These are phyloP conservation scores for Thielaviopsis musarum DNA, from an alignment of 2,329 filamentous ascomycete species.

Conservation along the genomic window DNA sequence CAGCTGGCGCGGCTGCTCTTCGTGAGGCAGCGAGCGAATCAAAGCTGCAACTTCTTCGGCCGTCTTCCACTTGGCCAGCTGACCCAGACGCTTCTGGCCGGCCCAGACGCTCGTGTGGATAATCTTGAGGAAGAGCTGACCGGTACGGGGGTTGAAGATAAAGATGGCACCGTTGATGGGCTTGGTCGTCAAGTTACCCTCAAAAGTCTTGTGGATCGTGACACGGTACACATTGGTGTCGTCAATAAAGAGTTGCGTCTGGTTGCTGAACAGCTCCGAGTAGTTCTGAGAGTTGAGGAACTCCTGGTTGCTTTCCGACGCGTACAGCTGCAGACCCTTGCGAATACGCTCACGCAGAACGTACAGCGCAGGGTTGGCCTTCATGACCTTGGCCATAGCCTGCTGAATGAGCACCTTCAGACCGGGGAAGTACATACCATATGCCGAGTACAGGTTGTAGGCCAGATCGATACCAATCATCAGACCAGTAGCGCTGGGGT, in stretches of 20 bases:
- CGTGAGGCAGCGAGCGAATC: conserved; percentile 85
- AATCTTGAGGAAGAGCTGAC: conserved; percentile 95
- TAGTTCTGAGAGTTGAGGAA: conserved; percentile 99
- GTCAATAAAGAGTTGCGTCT: conserved; percentile 96
- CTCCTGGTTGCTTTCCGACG: conserved; percentile 96
- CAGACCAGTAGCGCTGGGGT: conserved; percentile 85
- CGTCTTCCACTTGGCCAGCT: conserved; percentile 98
- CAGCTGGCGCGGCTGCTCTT: conserved; percentile 96
- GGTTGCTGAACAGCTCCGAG: conserved; percentile 96
- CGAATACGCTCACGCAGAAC: conserved; percentile 94
- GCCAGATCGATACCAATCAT: conserved; percentile 97
- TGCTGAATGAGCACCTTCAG: conserved; percentile 91
- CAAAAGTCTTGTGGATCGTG: conserved; percentile 98
- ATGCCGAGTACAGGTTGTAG: conserved; percentile 96
- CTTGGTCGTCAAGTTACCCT: conserved; percentile 97
- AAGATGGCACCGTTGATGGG: conserved; percentile 99
- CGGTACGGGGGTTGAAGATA: conserved; percentile 98
- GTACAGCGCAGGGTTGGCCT: conserved; percentile 92
- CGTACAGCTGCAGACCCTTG: conserved; percentile 94
- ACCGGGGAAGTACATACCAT: conserved; percentile 96
- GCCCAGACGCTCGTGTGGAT: conserved; percentile 99
- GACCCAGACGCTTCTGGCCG: conserved; percentile 95
- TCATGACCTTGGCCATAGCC: conserved; percentile 99
- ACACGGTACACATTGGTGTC: conserved; percentile 99
- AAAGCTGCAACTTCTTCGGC: conserved; percentile 97